Evolutionary conservation across 2,329 filamentous ascomycete genomes (phyloP), one percentile per base, ranked within the genome.

Genomic region (Aspergillus niger): DNA sequence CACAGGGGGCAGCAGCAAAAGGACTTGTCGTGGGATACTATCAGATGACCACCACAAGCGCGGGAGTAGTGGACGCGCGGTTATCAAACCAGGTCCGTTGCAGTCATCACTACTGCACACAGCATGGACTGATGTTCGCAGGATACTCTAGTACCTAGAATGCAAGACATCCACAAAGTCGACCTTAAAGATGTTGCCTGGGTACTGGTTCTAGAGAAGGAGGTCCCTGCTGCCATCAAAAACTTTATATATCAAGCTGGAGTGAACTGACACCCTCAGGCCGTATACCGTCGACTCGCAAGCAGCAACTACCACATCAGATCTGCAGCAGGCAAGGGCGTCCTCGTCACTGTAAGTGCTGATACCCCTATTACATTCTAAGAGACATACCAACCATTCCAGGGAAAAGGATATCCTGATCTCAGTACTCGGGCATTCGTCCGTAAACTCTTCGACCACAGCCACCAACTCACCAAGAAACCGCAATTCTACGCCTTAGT

Each of bases 341-440:
- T 88, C 11, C 68, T 87, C 8, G 67, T 89, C 50, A 89, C 86
- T 3, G 84, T 86, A 72, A 67, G 78, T 32, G 3, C 8, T 11
- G 39, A 22, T 43, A 4, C 15, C 36, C 24, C 7, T 26, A 24
- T 36, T 24, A 17, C 22, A 6, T 8, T 36, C 44, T 5, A 17
- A 24, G 3, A 10, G 24, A 24, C 3, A 63, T 47, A 20, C n/a
- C 51, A 49, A 59, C 32, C 30, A 13, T 13, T 8, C 2, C 54
- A 86, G 83, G 86, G 82, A 0, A 89, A 89, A 78, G 86, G 86
- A 3, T 89, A 88, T 65, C 86, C 86, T 1, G 86, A 89, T 66
- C 71, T 89, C 26, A 76, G 79, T 32, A 86, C 85, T 8, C 79
- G 86, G 39, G 75, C 75, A 2, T 83, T 89, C 63, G 70, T 87